Evolutionary conservation across 2,329 filamentous ascomycete genomes (phyloP).

Genomic region (Aspergillus sp.): DNA sequence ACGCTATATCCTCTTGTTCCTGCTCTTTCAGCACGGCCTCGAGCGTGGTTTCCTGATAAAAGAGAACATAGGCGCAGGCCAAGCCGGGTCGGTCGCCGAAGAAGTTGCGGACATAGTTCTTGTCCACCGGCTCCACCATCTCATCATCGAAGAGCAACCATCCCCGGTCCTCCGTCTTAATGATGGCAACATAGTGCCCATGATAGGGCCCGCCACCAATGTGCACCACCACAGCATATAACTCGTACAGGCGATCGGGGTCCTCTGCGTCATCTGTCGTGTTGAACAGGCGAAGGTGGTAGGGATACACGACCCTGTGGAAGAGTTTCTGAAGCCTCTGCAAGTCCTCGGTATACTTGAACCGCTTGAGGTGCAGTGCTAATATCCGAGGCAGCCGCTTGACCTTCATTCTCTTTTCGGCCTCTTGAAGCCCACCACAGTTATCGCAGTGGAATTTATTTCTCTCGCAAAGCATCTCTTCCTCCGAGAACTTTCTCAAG

Average conservation of each 20-base stretch:
- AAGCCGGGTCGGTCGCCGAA: slow-evolving; percentile 87
- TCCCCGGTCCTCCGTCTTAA: slow-evolving; percentile 91
- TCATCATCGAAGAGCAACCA: slow-evolving; percentile 98
- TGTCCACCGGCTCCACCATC: slow-evolving; percentile 96
- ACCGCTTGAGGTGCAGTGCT: slow-evolving; percentile 87
- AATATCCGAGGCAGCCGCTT: slow-evolving; percentile 87
- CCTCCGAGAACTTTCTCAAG: slow-evolving; percentile 87
- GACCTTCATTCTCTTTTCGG: slow-evolving; percentile 98
- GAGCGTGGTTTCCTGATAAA: slow-evolving; percentile 84
- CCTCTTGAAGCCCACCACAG: slow-evolving; percentile 91
- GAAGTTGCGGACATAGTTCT: slow-evolving; percentile 91
- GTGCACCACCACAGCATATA: slow-evolving; percentile 95
- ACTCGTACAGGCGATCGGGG: slow-evolving; percentile 84
- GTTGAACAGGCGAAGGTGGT: slow-evolving; percentile 92
- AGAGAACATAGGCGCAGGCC: slow-evolving; percentile 92
- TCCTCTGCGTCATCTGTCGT: slow-evolving; percentile 93
- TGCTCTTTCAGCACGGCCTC: slow-evolving; percentile 67
- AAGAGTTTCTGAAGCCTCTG: slow-evolving; percentile 92
- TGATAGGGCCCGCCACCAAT: slow-evolving; percentile 96
- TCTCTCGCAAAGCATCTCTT: slow-evolving; percentile 95
- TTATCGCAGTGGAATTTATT: slow-evolving; percentile 99
- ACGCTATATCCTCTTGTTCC: slow-evolving; percentile 59
- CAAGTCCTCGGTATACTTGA: slow-evolving; percentile 96
- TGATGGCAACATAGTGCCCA: slow-evolving; percentile 93
- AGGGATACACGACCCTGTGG: slow-evolving; percentile 92